These are phyloP conservation scores for Tylopilus sp. DNA, from an alignment of 1,284 basidiomycete species.

Conservation along the genomic window DNA sequence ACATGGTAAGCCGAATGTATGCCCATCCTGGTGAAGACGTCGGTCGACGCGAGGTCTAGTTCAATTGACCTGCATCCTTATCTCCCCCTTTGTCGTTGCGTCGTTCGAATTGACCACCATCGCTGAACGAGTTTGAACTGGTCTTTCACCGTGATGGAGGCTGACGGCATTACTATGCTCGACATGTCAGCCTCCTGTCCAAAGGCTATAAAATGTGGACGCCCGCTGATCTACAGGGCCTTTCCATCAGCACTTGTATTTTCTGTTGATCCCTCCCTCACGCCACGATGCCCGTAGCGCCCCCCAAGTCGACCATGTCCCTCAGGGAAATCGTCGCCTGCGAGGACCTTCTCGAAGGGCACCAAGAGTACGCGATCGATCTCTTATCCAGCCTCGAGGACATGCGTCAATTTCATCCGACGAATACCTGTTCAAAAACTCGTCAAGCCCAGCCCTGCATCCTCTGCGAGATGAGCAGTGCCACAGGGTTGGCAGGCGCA, in stretches of 20 bases:
- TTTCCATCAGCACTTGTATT: background rate
- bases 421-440: conserved; percentile 5
- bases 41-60: too few relatives aligned
- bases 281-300: conserved; percentile 5
- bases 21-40: too few relatives aligned
- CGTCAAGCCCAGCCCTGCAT: conserved; percentile 5
- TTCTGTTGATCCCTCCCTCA: too few relatives aligned
- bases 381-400: conserved; percentile 22
- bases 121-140: too few relatives aligned
- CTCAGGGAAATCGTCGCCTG: conserved; percentile 25
- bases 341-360: conserved; percentile 23
- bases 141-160: too few relatives aligned
- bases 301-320: conserved; percentile 17
- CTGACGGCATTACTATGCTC: background rate
- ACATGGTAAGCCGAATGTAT: too few relatives aligned
- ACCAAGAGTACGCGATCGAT: conserved; percentile 16
- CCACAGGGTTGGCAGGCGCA: conserved; percentile 20
- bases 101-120: too few relatives aligned
- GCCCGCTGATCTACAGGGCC: background rate
- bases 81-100: too few relatives aligned
- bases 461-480: conserved; percentile 24
- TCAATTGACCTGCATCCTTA: too few relatives aligned
- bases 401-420: conserved; percentile 9
- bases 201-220: conserved; percentile 10
- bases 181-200: conserved; percentile 17